Evolutionary conservation across 2,329 filamentous ascomycete genomes (phyloP), one percentile per base, ranked within the genome.

Genomic region (Aspergillus melleus): DNA sequence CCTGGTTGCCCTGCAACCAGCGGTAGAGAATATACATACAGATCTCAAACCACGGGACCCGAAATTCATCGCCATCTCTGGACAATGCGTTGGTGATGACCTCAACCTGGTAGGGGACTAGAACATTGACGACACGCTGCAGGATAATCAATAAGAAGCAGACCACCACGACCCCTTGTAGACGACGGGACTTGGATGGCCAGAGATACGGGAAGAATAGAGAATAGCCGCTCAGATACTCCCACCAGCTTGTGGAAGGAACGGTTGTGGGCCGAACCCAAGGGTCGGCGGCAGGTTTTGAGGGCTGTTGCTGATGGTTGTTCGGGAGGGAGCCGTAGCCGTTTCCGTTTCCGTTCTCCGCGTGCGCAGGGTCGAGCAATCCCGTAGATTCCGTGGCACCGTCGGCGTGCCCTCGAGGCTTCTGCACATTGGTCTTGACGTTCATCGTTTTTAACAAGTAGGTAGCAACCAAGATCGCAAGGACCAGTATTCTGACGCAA

Each of bases 121-220:
- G 76, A 19, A 96, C 84, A 72, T 98, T 97, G 74, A 99, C 86
- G 52, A 88, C 81, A 62, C 95, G 88, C 79, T 97, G 93, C 11
- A 90, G 70, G 50, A 95, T 76, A 57, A 98, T 87, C 52, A 99
- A 83, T 39, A 86, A 55, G 70, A 98, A 93, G 77, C 95, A 98
- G 52, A 92, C 69, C 20, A 96, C 74, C 20, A 97, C 92, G 57
- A 93, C 84, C 24, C 92, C 65, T 78, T 97, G 89, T 57, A 99
- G 81, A 64, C 82, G 84, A 42, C 83, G 79, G 54, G 91, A 88
- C 71, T 94, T 94, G 69, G 88, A 90, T 0, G 95, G 95, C 95
- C 95, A 99, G 60, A 98, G 86, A 72, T 98, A 99, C 0, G 93
- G 94, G 74, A 98, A 96, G 77, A 99, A 96, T 54, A 97, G 82